Conservation (phyloP, 2,329 filamentous ascomycete genomes). For the Epichloe uncinata region DNA sequence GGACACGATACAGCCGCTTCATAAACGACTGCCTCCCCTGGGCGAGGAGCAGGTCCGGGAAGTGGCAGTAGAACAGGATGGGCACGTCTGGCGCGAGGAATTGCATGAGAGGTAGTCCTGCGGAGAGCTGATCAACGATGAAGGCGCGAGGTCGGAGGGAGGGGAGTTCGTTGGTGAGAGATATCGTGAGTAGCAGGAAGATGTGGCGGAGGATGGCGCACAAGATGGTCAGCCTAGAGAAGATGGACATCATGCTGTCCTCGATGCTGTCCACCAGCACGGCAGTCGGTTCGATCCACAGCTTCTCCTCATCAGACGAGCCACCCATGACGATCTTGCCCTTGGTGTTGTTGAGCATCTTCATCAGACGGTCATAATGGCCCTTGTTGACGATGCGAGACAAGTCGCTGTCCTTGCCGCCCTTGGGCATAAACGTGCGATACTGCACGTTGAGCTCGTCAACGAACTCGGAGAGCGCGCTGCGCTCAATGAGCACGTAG, state of each 20-base stretch:
- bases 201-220: constrained; percentile 85
- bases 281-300: constrained; percentile 87
- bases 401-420: constrained; percentile 69
- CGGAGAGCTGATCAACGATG: constrained; percentile 86
- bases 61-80: constrained; percentile 96
- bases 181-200: constrained; percentile 61
- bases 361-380: constrained; percentile 73
- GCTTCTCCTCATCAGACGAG: constrained; percentile 61
- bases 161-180: constrained; percentile 47
- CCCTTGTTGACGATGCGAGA: constrained; percentile 66
- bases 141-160: constrained; percentile 55
- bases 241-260: constrained; percentile 65
- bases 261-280: constrained; percentile 59
- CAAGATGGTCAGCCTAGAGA: constrained; percentile 75
- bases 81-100: constrained; percentile 42
- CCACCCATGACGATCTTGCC: constrained; percentile 85
- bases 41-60: constrained; percentile 82
- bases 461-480: constrained; percentile 58
- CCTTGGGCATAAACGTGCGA: constrained; percentile 71
- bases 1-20: constrained; percentile 60
- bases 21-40: constrained; percentile 46
- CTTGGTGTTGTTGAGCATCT: constrained; percentile 69
- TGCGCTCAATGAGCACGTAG: constrained; percentile 73
- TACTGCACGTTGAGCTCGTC: constrained; percentile 58
- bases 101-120: constrained; percentile 72